Evolutionary conservation across 305 asterid species (phyloP).

Genomic region (Fraxinus sp.): DNA sequence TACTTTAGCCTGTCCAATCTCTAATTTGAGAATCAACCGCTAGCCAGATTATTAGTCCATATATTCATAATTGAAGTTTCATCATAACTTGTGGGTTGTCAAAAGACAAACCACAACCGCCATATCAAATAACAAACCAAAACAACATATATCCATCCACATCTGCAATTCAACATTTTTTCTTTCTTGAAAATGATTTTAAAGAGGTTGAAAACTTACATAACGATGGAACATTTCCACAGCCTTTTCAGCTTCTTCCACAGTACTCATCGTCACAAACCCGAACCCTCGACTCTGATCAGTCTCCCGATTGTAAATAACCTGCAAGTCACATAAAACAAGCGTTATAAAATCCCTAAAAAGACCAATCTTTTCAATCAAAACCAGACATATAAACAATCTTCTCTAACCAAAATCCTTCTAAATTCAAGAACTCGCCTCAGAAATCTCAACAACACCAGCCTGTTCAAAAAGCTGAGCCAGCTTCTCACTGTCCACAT

Average conservation of each 20-base stretch:
- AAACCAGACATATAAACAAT: neutral
- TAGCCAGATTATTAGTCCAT: neutral
- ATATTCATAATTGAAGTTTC: neutral
- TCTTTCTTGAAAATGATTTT: neutral
- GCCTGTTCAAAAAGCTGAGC: constrained; percentile 73
- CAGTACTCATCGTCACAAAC: constrained; percentile 84
- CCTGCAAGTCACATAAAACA: constrained; percentile 41
- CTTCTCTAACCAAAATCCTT: neutral
- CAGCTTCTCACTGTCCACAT: constrained; percentile 58
- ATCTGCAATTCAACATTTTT: neutral
- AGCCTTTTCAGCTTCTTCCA: constrained; percentile 88
- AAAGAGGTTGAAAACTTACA: constrained; percentile 49
- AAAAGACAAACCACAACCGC: neutral
- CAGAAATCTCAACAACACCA: constrained; percentile 80
- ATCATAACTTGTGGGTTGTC: neutral
- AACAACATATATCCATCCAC: neutral
- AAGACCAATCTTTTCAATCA: neutral
- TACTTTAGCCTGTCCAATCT: neutral
- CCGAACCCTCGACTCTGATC: constrained; percentile 87
- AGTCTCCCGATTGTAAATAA: constrained; percentile 72
- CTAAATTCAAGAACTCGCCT: constrained; percentile 35
- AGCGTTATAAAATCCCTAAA: neutral
- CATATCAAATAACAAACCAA: neutral
- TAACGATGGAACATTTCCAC: constrained; percentile 68
- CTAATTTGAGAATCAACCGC: neutral